Evolutionary conservation across 179 eudicot genomes (phyloP), one percentile per base, ranked within the genome.

Genomic region (Pouteria campechiana): DNA sequence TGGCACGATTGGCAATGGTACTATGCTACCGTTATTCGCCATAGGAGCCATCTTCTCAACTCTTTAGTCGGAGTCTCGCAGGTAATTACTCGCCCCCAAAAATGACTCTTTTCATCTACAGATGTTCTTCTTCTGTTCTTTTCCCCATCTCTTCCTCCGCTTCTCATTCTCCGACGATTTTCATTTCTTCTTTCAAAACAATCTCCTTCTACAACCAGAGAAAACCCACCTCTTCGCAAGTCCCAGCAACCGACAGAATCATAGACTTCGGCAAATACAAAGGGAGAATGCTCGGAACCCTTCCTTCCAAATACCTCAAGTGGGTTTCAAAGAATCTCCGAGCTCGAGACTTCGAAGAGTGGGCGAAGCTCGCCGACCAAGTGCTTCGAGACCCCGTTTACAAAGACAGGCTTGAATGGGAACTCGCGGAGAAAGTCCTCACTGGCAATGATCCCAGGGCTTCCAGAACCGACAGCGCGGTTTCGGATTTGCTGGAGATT

Each of bases 401-500:
- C 51, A 60, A 52, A 1, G 97, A 88, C 60, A 64, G 97, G 2
- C 37, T 77, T 5, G 97, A 88, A 60, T 88, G 97, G 97, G 94
- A 88, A 57, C 56, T 43, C 17, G 97, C 82, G 0, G 67, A 88
- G 44, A 70, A 50, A 22, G 37, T 68, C 12, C 63, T 84, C 7
- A 64, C 44, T 28, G 92, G 92, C 7, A 61, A 77, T 52, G 44
- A 24, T 4, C 23, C 39, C 28, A 14, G 32, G 12, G 16, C 12
- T 9, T 28, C 41, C 3, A 31, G 18, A 37, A 28, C 72, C 5
- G 40, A 42, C 3, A 53, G 45, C 33, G 32, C 60, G 0, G 83
- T 68, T 9, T 52, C 78, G 28, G 83, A 77, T 19, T 30, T 83
- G 69, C 32, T 65, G 13, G 87, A 74, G 32, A 44, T 83, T 2